phyloP scores from a whole-genome alignment of 495 filamentous ascomycete species.

The Tricharina praecox region DNA sequence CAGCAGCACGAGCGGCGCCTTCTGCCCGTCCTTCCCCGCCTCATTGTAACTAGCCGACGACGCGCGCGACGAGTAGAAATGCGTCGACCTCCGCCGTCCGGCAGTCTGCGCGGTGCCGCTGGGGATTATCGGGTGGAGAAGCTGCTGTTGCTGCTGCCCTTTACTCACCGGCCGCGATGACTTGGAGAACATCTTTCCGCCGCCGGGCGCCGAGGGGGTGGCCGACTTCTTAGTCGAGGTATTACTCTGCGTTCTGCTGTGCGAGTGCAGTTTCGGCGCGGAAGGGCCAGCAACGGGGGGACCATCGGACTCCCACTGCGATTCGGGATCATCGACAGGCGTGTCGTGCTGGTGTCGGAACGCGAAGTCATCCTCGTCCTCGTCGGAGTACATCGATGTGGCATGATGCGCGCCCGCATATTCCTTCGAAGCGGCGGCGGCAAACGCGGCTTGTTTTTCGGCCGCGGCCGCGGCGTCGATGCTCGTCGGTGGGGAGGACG shows the following conservation, averaged over 20 bases:
- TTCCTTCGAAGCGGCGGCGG: not conserved
- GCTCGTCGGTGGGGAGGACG: not conserved
- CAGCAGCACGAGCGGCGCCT: conserved; percentile 61
- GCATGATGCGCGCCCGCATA: no score
- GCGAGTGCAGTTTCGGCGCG: no score
- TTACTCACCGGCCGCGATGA: not conserved
- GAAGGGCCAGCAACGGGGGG: no score
- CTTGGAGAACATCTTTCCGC: not conserved
- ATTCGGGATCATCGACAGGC: conserved; percentile 2
- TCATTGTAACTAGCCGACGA: conserved; percentile 43
- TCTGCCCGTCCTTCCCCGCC: conserved; percentile 33
- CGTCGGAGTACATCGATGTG: not conserved
- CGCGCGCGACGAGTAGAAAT: conserved; percentile 32
- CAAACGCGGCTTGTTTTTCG: not conserved
- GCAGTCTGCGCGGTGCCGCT: no score
- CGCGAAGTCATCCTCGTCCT: not conserved
- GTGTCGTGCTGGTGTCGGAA: not conserved
- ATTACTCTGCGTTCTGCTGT: no score
- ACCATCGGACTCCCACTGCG: conserved; percentile 7
- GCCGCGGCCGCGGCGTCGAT: not conserved
- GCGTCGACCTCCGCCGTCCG: not conserved
- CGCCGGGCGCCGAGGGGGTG: not conserved
- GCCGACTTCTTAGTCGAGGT: no score
- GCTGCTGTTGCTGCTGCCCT: not conserved
- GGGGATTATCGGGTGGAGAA: not conserved